phyloP scores from a whole-genome alignment of 2,329 filamentous ascomycete species.

The Amauroascus niger region DNA sequence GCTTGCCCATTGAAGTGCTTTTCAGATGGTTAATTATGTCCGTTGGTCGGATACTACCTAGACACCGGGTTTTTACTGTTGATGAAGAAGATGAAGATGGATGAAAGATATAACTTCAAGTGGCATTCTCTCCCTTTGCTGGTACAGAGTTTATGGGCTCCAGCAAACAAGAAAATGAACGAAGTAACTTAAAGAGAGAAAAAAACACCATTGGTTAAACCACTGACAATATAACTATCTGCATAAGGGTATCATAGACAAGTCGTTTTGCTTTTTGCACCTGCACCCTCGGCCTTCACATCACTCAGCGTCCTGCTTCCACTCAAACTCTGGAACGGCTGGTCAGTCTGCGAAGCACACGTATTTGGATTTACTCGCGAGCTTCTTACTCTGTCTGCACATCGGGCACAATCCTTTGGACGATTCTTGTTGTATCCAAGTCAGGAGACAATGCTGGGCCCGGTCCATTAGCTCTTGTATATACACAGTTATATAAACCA shows the following conservation, averaged over 20 bases:
- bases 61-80: not conserved
- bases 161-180: not conserved
- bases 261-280: no score
- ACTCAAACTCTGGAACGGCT: slow-evolving; percentile 42
- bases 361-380: not conserved
- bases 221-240: no score
- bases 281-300: no score
- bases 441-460: slow-evolving; percentile 77
- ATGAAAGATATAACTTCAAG: no score
- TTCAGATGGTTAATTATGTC: not conserved
- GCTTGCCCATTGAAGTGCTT: not conserved
- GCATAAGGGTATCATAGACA: slow-evolving; percentile 7
- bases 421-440: slow-evolving; percentile 92
- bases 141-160: not conserved
- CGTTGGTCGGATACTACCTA: not conserved
- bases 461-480: slow-evolving; percentile 8
- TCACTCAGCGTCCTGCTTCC: slow-evolving; percentile 35
- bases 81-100: not conserved
- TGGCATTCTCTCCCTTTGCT: no score
- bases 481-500: not conserved
- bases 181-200: no score
- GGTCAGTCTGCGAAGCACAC: not conserved
- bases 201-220: no score
- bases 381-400: slow-evolving; percentile 74
- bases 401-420: slow-evolving; percentile 93